A percentile compares a stretch with the other conserved stretches of the same genome.
Conservation (phyloP, 345 rosid species). For the Ceriops decandra region DNA sequence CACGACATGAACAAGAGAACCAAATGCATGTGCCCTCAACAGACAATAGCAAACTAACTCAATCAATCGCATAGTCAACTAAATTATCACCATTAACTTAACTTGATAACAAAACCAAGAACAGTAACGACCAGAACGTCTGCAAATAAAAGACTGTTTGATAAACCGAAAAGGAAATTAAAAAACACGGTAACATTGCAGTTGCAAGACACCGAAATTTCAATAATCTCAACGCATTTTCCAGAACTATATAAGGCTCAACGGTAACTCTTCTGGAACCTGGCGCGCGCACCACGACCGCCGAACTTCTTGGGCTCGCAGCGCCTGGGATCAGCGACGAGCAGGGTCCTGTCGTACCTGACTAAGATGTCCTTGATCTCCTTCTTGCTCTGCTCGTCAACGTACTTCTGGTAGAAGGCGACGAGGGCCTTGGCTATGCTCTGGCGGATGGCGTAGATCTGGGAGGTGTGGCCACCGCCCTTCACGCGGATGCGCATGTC, state of each 20-base stretch:
- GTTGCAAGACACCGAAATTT: conserved; percentile 3
- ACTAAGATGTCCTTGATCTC: conserved; percentile 76
- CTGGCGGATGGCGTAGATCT: conserved; percentile 89
- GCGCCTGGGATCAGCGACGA: conserved; percentile 76
- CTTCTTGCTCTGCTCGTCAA: conserved; percentile 81
- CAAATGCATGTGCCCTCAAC: no score
- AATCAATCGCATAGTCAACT: background rate
- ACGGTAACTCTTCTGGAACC: conserved; percentile 93
- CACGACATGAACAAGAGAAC: no score
- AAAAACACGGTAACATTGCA: background rate
- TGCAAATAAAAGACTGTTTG: background rate
- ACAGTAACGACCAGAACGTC: background rate
- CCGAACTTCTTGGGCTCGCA: conserved; percentile 95
- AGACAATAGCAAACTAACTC: no score
- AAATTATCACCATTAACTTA: background rate
- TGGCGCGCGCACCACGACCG: conserved; percentile 80
- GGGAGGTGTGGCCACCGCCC: conserved; percentile 82
- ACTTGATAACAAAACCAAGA: no score
- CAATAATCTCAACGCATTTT: background rate
- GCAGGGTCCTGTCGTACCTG: conserved; percentile 74
- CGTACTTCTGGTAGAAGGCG: conserved; percentile 72
- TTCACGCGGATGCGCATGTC: conserved; percentile 81
- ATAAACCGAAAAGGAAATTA: background rate
- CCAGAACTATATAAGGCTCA: conserved; percentile 14
- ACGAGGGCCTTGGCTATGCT: conserved; percentile 84